These are phyloP conservation scores for Brettanomyces sp. DNA, from an alignment of 805 yeast genomes.

Conservation along the genomic window DNA sequence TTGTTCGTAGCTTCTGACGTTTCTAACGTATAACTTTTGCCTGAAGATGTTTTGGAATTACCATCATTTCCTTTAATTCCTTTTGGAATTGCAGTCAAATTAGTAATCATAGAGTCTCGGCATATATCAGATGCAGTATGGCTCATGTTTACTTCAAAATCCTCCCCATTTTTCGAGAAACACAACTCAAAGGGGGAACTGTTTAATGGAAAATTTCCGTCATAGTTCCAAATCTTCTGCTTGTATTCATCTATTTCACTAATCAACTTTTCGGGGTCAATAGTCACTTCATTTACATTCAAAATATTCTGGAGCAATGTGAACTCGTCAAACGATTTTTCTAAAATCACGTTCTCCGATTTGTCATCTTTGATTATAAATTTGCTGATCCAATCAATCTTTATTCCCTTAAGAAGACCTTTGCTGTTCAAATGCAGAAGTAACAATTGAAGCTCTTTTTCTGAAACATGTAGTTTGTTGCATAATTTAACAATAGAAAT, in stretches of 20 bases:
- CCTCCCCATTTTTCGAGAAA: background rate
- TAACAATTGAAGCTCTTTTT: constrained; percentile 12
- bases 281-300: constrained; percentile 1
- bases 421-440: constrained; percentile 16
- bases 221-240: background rate
- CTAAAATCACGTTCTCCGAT: constrained; percentile 3
- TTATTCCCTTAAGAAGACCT: constrained; percentile 17
- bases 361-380: constrained; percentile 7
- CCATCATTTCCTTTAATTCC: background rate
- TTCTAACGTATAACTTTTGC: background rate
- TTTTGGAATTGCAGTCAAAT: background rate
- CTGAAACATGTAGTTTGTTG: constrained; percentile 12
- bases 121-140: background rate
- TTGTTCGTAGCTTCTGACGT: background rate
- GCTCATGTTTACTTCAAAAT: background rate
- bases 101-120: too few species aligned
- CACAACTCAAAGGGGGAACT: background rate
- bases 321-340: constrained; percentile 3
- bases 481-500: constrained; percentile 14
- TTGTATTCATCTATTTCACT: constrained; percentile 4
- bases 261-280: constrained; percentile 4
- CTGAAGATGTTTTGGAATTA: background rate
- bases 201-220: background rate
- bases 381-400: constrained; percentile 17
- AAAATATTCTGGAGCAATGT: constrained; percentile 10